These are phyloP conservation scores for Botrytis deweyae DNA, from an alignment of 2,329 filamentous ascomycete genomes.

Conservation along the genomic window DNA sequence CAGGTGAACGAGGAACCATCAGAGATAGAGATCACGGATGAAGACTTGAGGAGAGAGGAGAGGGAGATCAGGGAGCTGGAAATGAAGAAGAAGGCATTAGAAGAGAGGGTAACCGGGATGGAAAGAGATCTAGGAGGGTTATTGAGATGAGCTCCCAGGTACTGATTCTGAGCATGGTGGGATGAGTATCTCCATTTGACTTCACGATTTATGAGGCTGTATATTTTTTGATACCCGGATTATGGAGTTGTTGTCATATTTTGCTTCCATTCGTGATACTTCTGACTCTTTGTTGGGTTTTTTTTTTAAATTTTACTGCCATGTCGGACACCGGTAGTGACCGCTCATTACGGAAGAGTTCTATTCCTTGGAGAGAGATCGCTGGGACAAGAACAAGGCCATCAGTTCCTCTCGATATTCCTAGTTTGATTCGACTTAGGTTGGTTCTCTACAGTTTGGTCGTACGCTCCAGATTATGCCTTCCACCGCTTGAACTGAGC, in stretches of 20 bases:
- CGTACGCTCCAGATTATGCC: neutral
- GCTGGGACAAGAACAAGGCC: neutral
- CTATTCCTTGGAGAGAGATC: neutral
- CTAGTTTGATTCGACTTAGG: neutral
- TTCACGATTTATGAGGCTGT: conserved; percentile 11
- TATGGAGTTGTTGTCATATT: conserved; percentile 9
- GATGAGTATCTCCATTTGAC: conserved; percentile 5
- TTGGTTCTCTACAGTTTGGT: neutral
- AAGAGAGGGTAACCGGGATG: conserved; percentile 66
- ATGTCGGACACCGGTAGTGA: neutral
- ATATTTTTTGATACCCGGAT: conserved; percentile 18
- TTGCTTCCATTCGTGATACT: neutral
- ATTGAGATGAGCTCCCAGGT: conserved; percentile 31
- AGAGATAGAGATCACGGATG: conserved; percentile 58
- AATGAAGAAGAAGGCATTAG: conserved; percentile 58
- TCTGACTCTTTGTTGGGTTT: neutral
- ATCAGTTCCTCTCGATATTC: neutral
- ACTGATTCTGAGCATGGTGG: neutral
- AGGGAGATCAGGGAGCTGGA: conserved; percentile 65
- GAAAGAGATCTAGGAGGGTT: conserved; percentile 65
- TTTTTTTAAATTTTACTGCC: neutral
- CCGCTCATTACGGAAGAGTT: neutral
- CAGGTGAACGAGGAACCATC: conserved; percentile 44
- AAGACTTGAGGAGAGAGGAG: conserved; percentile 67
- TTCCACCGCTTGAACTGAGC: neutral